Conservation (phyloP, 2,329 filamentous ascomycete species). For the Cadophora sp. region DNA sequence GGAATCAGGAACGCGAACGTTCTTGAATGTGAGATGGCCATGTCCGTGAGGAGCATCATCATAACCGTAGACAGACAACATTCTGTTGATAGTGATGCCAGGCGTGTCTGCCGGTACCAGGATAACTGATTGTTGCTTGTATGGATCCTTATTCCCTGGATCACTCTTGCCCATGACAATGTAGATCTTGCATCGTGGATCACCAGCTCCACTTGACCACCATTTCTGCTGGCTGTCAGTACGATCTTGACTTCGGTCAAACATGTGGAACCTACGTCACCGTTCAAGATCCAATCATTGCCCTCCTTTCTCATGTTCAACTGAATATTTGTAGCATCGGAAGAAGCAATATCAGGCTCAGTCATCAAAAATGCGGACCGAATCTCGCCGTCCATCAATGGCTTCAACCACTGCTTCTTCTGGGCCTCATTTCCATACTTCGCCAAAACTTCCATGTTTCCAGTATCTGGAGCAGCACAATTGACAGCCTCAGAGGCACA, state of each 20-base stretch:
- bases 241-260: not conserved
- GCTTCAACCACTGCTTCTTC: conserved; percentile 83
- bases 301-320: conserved; percentile 83
- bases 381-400: conserved; percentile 83
- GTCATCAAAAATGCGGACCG: conserved; percentile 94
- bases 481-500: conserved; percentile 87
- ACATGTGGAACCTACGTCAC: conserved; percentile 61
- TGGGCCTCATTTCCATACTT: conserved; percentile 88
- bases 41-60: conserved; percentile 99
- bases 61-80: conserved; percentile 93
- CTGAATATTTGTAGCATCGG: conserved; percentile 92
- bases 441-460: conserved; percentile 94
- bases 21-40: conserved; percentile 86
- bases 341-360: conserved; percentile 86
- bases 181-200: conserved; percentile 90
- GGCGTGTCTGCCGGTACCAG: conserved; percentile 82
- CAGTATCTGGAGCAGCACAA: conserved; percentile 89
- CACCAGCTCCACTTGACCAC: conserved; percentile 97
- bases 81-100: conserved; percentile 91
- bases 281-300: conserved; percentile 89
- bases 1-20: conserved; percentile 84
- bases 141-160: conserved; percentile 74
- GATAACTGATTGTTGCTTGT: conserved; percentile 92
- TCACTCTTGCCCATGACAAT: conserved; percentile 97
- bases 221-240: conserved; percentile 73